Evolutionary conservation across 768 basidiomycete genomes (phyloP), one percentile per base, ranked within the genome.

Genomic region (Stropharia rugosoannulata): DNA sequence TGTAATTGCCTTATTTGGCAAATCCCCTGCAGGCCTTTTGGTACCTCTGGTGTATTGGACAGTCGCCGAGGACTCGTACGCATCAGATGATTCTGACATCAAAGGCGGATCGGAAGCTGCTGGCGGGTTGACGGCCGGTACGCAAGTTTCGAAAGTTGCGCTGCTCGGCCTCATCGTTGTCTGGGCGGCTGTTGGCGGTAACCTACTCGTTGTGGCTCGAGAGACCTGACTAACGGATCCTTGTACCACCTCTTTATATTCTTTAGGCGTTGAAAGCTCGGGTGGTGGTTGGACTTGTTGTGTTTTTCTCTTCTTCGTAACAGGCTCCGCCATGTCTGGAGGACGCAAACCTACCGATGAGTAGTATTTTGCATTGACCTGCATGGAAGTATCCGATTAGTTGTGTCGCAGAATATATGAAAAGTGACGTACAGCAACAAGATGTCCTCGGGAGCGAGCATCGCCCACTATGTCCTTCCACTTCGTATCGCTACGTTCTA

Each of bases 391-490:
- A 4, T 35, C 36, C 15, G 6, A 35, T 35, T 6, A 10, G 29
- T 7, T 32, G 5, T 32, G 29, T 32, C 5, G 29, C 29, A 32
- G 32, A 4, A 39, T 36, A 15, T 55, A n/a, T 32, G 27, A 27
- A 22, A 46, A 16, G 13, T 13, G 7, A 67, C 79, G 65, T 64
- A 94, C 94, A 59, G 88, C 81, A 8, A 85, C 68, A 22, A 95
- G 68, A 36, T 82, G 73, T 9, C 78, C 76, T 51, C 93, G 80
- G 11, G 79, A 72, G 53, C 85, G 76, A 6, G 95, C 93, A 66
- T 98, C 88, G 16, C 74, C 68, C 22, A 97, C 79, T 44, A 97
- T 95, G 27, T 77, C 73, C 55, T 77, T 79, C 95, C 95, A 98
- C 11, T 77, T 84, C 15, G 77, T 73, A 62, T 95, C 87, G 60